Evolutionary conservation across 345 rosid species (phyloP).

Genomic region (Brassica incana): DNA sequence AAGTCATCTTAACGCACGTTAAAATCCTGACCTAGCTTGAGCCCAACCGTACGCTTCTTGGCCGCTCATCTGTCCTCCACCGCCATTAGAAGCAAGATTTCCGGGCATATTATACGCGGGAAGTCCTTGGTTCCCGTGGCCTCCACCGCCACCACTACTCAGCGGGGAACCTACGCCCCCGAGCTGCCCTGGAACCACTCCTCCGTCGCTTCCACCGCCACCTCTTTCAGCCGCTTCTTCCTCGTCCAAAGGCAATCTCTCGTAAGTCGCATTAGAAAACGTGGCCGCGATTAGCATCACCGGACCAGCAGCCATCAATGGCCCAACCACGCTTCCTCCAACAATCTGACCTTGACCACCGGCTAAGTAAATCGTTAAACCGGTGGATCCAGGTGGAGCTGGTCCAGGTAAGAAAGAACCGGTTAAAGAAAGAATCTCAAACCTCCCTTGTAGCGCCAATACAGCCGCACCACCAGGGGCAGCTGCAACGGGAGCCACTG

Average conservation of each 20-base stretch:
- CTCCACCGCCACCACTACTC: conserved; percentile 47
- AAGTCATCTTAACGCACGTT: conserved; percentile 12
- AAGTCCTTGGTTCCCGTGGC: conserved; percentile 50
- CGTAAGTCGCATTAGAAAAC: conserved; percentile 52
- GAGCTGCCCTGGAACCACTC: conserved; percentile 36
- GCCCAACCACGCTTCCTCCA: conserved; percentile 52
- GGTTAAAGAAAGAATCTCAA: conserved; percentile 50
- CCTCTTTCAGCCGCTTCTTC: conserved; percentile 40
- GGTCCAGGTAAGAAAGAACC: conserved; percentile 53
- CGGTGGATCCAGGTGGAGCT: conserved; percentile 53
- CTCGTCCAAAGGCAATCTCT: conserved; percentile 52
- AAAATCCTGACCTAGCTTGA: conserved; percentile 54
- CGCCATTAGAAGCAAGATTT: conserved; percentile 59
- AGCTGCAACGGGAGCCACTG: conserved; percentile 8
- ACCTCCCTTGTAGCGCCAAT: conserved; percentile 52
- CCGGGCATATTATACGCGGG: conserved; percentile 61
- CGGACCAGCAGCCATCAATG: conserved; percentile 47
- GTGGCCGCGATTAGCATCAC: conserved; percentile 54
- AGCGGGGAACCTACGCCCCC: conserved; percentile 39
- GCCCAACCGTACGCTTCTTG: conserved; percentile 59
- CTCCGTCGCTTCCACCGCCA: conserved; percentile 48
- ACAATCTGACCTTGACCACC: conserved; percentile 58
- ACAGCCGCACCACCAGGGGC: conserved; percentile 38
- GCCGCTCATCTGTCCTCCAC: conserved; percentile 47
- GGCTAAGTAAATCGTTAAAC: conserved; percentile 51